Base-by-base conservation (phyloP, 78 protist genomes). In the Dictyostelium capitatum region DNA sequence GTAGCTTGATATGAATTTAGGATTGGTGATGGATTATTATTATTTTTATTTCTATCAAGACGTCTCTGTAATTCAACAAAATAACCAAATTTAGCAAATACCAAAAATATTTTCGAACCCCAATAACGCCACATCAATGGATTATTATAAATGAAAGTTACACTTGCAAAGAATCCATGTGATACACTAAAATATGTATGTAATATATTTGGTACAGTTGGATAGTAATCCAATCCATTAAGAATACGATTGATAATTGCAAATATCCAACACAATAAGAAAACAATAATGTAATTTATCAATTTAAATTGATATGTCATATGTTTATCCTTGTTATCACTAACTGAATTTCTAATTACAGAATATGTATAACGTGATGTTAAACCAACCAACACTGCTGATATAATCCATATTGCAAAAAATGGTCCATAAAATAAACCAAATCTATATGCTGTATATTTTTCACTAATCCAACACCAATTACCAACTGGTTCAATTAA, bases 391-490 rank as follows among this genome's bases (percentile, higher is more conserved):
- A 84, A 67, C 0, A 84, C 41, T 6, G 82, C 91, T 1, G 91
- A 47, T 14, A 46, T 23, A 4, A 47, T 65, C 43, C 59, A 84
- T 25, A 84, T 84, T 20, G 78, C 65, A 69, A 84, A 84, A 28
- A 84, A 73, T 4, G 91, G 91, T 3, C 77, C 48, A 28, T 84
- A 84, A 57, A 84, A 84, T 4, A 84, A 25, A 17, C 37, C 82
- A 46, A 84, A 84, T 73, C 91, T 50, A 28, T 73, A 84, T 41
- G 28, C 62, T 28, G 32, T 46, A 56, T 73, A 74, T 4, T 70
- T 32, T 17, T 74, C 75, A 46, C 82, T 47, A 56, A 84, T 84
- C 91, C 91, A 84, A 46, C 91, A 84, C 91, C 91, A 84, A 53
- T 54, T 73, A 17, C 91, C 91, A 72, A 84, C 32, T 23, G 53